These are phyloP conservation scores for Balamuthia mandrillaris DNA, from an alignment of 208 protist genomes.

Conservation along the genomic window DNA sequence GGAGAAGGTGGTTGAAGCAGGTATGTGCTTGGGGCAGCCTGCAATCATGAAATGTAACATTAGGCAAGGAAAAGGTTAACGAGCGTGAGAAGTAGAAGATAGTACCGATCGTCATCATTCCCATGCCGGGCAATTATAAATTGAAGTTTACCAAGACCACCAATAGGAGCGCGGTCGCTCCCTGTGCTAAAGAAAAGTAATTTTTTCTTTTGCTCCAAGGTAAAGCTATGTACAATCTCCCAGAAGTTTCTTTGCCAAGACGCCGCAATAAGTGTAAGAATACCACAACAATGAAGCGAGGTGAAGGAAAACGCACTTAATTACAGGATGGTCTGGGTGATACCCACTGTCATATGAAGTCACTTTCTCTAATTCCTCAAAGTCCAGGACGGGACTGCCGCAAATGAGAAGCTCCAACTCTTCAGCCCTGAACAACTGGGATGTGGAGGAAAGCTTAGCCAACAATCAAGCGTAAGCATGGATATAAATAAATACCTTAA, in stretches of 20 bases:
- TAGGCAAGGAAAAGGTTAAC: no score
- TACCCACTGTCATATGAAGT: slow-evolving; percentile 18
- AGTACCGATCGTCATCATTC: neutral
- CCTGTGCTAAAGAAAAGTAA: slow-evolving; percentile 73
- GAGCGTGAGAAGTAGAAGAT: no score
- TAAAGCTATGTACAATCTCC: slow-evolving; percentile 45
- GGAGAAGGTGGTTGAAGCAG: slow-evolving; percentile 69
- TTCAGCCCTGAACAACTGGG: slow-evolving; percentile 56
- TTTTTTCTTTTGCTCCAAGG: slow-evolving; percentile 59
- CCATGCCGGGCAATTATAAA: slow-evolving; percentile 4
- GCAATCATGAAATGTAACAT: no score
- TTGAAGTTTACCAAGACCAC: neutral
- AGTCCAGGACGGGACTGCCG: slow-evolving; percentile 63
- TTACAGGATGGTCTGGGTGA: slow-evolving; percentile 3
- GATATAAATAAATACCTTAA: neutral
- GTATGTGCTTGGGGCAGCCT: slow-evolving; percentile 66
- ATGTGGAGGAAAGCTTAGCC: slow-evolving; percentile 1
- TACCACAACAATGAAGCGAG: neutral
- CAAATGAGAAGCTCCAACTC: slow-evolving; percentile 73
- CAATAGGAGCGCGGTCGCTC: slow-evolving; percentile 61
- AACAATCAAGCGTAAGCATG: neutral
- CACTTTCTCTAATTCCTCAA: slow-evolving; percentile 57
- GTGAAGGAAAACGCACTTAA: neutral
- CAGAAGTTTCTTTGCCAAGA: slow-evolving; percentile 39
- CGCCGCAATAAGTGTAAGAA: neutral